Conservation (phyloP, 805 yeast species). For the Limtongia smithiae region DNA sequence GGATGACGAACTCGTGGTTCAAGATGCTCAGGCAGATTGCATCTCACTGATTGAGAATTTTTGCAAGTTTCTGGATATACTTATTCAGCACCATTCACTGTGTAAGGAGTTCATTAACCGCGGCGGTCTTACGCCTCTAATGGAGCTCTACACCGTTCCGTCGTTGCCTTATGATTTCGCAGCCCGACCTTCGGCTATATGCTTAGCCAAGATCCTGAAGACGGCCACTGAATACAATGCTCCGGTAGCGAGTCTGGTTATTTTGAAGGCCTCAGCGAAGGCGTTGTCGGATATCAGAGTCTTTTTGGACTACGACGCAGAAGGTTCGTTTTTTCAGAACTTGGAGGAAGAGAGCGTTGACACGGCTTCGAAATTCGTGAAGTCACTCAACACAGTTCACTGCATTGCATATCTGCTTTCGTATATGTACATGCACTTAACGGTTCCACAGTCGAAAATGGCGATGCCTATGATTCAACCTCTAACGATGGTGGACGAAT, state of each 20-base stretch:
- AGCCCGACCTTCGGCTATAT: conserved; percentile 28
- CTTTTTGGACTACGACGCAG: conserved; percentile 15
- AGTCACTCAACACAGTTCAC: conserved; percentile 20
- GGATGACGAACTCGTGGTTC: conserved; percentile 21
- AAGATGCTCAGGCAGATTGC: conserved; percentile 24
- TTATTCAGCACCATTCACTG: conserved; percentile 34
- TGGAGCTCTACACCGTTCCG: conserved; percentile 29
- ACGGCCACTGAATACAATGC: conserved; percentile 12
- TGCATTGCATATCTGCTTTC: conserved; percentile 22
- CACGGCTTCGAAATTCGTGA: conserved; percentile 8
- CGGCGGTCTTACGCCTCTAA: conserved; percentile 29
- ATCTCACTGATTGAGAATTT: conserved; percentile 22
- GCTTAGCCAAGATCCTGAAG: conserved; percentile 18
- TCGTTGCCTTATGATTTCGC: conserved; percentile 37
- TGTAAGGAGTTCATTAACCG: conserved; percentile 33
- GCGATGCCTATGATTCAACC: conserved; percentile 28
- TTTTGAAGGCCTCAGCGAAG: conserved; percentile 8
- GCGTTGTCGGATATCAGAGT: conserved; percentile 7
- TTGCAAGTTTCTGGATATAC: conserved; percentile 33
- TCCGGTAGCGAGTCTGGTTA: conserved; percentile 4
- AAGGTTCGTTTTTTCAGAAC: conserved; percentile 12
- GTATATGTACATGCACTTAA: conserved; percentile 19
- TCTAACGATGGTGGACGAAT: conserved; percentile 13
- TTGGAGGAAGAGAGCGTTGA: conserved; percentile 14
- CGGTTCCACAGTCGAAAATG: conserved; percentile 25